phyloP scores from a whole-genome alignment of 2,329 filamentous ascomycete species.

The Verticillium longisporum region DNA sequence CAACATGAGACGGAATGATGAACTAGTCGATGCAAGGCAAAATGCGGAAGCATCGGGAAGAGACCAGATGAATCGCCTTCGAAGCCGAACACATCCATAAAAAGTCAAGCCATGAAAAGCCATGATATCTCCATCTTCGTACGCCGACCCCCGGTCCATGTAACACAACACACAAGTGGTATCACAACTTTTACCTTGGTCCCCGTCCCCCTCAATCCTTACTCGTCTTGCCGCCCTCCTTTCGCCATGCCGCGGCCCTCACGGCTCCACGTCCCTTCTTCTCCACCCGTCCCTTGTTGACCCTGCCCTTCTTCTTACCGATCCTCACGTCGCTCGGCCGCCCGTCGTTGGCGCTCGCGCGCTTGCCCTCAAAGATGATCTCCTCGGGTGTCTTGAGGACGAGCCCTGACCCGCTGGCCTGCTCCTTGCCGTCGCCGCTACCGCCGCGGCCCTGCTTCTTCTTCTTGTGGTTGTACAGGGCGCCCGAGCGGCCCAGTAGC shows the following conservation, averaged over 20 bases:
- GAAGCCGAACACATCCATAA: neutral
- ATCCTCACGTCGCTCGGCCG: slow-evolving; percentile 56
- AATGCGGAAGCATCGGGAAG: neutral
- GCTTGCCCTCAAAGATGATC: slow-evolving; percentile 75
- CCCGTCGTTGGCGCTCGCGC: slow-evolving; percentile 61
- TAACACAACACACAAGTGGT: neutral
- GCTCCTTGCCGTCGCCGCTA: slow-evolving; percentile 13
- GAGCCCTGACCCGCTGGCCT: slow-evolving; percentile 13
- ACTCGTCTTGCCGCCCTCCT: slow-evolving; percentile 19
- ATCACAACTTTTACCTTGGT: neutral
- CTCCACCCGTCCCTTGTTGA: slow-evolving; percentile 22
- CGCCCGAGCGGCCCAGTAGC: slow-evolving; percentile 64
- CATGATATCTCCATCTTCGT: neutral
- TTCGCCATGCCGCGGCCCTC: slow-evolving; percentile 38
- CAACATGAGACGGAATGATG: too few species aligned
- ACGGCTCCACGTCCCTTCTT: slow-evolving; percentile 29
- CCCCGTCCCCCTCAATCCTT: neutral
- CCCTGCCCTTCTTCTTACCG: slow-evolving; percentile 44
- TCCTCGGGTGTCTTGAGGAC: slow-evolving; percentile 52
- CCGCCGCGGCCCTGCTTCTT: neutral
- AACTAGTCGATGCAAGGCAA: too few species aligned
- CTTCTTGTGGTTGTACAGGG: slow-evolving; percentile 32
- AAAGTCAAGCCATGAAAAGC: neutral
- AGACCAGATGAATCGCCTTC: neutral
- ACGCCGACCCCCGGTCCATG: neutral